phyloP scores from a whole-genome alignment of 805 yeast species.

The Lipomyces spencermartinsiae region DNA sequence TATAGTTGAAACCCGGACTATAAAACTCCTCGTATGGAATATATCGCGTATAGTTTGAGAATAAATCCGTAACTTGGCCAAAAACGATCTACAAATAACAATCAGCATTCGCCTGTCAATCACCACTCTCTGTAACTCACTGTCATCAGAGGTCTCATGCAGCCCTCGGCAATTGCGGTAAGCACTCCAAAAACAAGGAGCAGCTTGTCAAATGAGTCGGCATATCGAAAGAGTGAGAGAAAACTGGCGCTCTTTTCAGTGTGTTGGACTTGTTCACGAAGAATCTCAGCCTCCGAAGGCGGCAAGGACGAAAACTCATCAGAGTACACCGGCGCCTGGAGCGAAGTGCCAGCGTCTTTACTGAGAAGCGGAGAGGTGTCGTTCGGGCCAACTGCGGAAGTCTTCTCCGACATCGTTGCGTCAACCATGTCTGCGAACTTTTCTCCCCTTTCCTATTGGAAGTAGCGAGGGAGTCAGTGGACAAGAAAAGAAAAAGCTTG shows the following conservation, averaged over 20 bases:
- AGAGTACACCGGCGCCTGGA: constrained; percentile 12
- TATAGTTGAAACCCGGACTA: constrained; percentile 43
- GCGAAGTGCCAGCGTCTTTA: background rate
- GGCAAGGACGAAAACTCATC: constrained; percentile 40
- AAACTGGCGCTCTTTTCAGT: constrained; percentile 41
- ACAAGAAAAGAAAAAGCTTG: too few species aligned
- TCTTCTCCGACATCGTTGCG: constrained; percentile 16
- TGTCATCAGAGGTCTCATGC: constrained; percentile 47
- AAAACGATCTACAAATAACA: constrained; percentile 50
- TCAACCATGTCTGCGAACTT: constrained; percentile 17
- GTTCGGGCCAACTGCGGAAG: background rate
- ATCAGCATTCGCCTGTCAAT: constrained; percentile 21
- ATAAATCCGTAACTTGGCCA: constrained; percentile 49
- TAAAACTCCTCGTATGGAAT: constrained; percentile 44
- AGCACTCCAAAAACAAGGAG: constrained; percentile 45
- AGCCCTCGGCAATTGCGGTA: constrained; percentile 49
- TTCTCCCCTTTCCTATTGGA: background rate
- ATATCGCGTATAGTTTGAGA: constrained; percentile 43
- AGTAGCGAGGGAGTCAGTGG: background rate
- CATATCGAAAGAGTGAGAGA: constrained; percentile 46
- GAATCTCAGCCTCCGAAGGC: constrained; percentile 45
- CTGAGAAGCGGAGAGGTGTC: constrained; percentile 7
- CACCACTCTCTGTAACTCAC: constrained; percentile 18
- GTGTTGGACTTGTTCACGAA: constrained; percentile 46
- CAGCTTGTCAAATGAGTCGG: constrained; percentile 43